Base-by-base conservation (phyloP, 176 grass and related monocot genomes). In the Bothriochloa decipiens region DNA sequence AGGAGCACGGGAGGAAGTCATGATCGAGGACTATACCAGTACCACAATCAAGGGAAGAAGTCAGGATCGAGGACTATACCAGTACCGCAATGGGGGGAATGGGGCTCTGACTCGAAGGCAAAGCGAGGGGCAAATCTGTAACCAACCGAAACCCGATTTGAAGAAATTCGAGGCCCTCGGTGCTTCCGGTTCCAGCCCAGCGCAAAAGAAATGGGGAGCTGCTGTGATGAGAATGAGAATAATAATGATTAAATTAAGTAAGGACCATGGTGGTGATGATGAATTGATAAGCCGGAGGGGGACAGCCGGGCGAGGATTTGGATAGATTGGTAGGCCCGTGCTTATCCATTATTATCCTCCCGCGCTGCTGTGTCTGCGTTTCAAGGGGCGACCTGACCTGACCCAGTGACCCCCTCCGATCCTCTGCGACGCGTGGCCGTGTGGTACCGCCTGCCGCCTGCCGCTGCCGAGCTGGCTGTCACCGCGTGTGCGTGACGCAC, bases 311-410 rank as follows among this genome's bases (percentile, higher is more conserved):
- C 20, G 50, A 7, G 17, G 32, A 23, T 40, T 8, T 8, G 57
- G 68, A 61, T 28, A 50, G 42, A 7, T 42, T 5, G 82, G 88
- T 65, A 71, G 77, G 83, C 8, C 53, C 88, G 72, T 65, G 88
- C 88, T 86, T 89, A 89, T 82, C 88, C 83, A 72, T 55, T 72
- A 26, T 12, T 2, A 58, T 58, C 70, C 70, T 36, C 35, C 78
- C 1, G 0, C 36, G 22, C 4, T 12, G 17, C 9, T 36, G 35
- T 32, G 29, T 32, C 28, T 61, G 18, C 3, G 53, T 46, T 23
- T 27, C n/a, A 4, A 8, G 49, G 26, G 65, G 12, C 3, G 16
- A 55, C 46, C 72, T 23, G 8, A 23, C n/a, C 53, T n/a, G 53
- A 22, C n/a, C n/a, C n/a, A n/a, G n/a, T n/a, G n/a, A n/a, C 53